Percentiles rank a stretch among this genome's conserved stretches.
Evolutionary conservation across 73 alveolate genomes (phyloP).

Genomic region (Paramecium pentaurelia): DNA sequence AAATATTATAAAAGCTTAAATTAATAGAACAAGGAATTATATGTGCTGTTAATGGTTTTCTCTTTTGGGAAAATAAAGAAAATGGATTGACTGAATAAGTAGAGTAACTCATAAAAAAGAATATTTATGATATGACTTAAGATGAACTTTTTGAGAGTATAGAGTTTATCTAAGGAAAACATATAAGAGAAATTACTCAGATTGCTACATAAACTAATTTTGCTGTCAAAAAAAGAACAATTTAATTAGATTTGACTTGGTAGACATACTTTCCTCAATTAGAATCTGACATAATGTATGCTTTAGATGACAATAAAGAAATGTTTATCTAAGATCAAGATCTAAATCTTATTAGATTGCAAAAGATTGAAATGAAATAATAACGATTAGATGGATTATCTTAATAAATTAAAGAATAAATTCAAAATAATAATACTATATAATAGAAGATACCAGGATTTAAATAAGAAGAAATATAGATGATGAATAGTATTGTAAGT

Average conservation of each 20-base stretch:
- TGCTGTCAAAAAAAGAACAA: neutral
- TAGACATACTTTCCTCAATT: neutral
- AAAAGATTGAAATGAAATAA: neutral
- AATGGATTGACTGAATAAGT: neutral
- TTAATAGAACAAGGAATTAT: neutral
- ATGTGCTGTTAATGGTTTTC: neutral
- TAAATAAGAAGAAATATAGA: neutral
- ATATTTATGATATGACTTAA: constrained; percentile 20
- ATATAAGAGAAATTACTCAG: neutral
- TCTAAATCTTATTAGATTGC: neutral
- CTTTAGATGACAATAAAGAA: constrained; percentile 1
- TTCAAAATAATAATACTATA: neutral
- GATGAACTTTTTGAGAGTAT: neutral
- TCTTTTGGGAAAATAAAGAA: neutral
- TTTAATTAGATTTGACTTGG: neutral
- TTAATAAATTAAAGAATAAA: neutral
- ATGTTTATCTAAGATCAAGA: neutral
- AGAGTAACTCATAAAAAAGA: neutral
- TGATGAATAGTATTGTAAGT: neutral
- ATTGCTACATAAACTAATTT: neutral
- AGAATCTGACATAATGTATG: neutral
- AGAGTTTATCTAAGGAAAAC: neutral
- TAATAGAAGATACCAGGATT: neutral
- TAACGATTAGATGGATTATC: neutral
- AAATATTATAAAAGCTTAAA: neutral